Evolutionary conservation across 495 filamentous ascomycete genomes (phyloP).

Genomic region (Choiromyces venosus): DNA sequence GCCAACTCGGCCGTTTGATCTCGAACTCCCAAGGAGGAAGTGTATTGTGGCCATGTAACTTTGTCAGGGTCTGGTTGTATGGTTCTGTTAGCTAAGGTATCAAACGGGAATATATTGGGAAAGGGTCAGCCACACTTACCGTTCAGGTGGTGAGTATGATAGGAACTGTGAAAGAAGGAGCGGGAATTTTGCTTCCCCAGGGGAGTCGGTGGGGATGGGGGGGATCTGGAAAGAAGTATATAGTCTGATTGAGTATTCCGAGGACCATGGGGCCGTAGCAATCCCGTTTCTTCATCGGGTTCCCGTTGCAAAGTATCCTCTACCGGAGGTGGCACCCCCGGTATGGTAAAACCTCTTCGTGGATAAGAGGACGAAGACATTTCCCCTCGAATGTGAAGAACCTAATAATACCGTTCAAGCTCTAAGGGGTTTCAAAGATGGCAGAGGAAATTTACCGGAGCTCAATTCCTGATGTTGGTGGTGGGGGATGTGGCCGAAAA

Average conservation of each 20-base stretch:
- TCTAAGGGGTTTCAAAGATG: background rate
- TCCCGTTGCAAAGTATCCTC: constrained; percentile 12
- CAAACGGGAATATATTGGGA: background rate
- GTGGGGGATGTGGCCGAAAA: background rate
- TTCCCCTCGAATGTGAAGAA: constrained; percentile 5
- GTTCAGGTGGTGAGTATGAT: constrained; percentile 27
- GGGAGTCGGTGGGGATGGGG: constrained; percentile 28
- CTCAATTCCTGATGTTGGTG: constrained; percentile 9
- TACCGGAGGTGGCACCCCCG: constrained; percentile 11
- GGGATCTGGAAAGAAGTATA: constrained; percentile 25
- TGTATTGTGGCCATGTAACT: constrained; percentile 35
- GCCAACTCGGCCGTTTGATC: constrained; percentile 90
- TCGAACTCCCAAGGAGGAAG: constrained; percentile 53
- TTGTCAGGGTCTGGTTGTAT: constrained; percentile 22
- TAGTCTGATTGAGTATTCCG: constrained; percentile 22
- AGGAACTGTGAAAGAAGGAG: constrained; percentile 39
- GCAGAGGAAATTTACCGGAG: constrained; percentile 4
- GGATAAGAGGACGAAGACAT: constrained; percentile 36
- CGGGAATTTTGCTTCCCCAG: constrained; percentile 38
- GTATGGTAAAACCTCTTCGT: constrained; percentile 19
- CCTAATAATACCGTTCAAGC: background rate
- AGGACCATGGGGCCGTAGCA: constrained; percentile 13
- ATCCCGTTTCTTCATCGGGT: constrained; percentile 21
- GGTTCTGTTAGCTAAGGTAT: constrained; percentile 2
- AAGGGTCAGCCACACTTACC: constrained; percentile 12